phyloP scores from a whole-genome alignment of 768 basidiomycete genomes.

The Kwoniella europaea region DNA sequence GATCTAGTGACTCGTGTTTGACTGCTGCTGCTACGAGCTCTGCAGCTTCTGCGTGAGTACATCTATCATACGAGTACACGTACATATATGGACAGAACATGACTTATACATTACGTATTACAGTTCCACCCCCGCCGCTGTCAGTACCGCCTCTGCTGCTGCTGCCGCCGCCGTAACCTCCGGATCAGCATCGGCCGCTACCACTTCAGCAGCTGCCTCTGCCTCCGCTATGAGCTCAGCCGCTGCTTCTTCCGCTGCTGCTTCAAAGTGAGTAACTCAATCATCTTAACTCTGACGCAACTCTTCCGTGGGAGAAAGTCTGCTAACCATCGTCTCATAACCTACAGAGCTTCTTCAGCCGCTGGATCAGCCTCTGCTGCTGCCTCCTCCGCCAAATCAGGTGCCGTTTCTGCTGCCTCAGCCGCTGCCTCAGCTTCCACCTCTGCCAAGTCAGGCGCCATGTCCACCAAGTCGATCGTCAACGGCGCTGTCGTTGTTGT shows the following conservation, averaged over 20 bases:
- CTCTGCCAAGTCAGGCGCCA: constrained; percentile 16
- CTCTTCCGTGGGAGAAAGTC: no score
- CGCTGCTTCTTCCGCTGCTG: constrained; percentile 4
- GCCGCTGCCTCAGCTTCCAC: constrained; percentile 32
- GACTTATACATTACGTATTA: no score
- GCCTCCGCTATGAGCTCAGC: constrained; percentile 9
- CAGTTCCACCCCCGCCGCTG: constrained; percentile 33
- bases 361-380: constrained; percentile 19
- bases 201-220: constrained; percentile 14
- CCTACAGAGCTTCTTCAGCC: constrained; percentile 27
- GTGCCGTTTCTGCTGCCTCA: constrained; percentile 22
- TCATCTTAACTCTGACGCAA: no score
- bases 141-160: constrained; percentile 27
- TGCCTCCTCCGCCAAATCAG: constrained; percentile 7
- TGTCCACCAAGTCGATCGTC: constrained; percentile 18
- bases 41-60: constrained; percentile 25
- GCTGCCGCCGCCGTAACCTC: no score
- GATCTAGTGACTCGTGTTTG: constrained; percentile 24
- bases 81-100: no score
- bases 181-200: not conserved
- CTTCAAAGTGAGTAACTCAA: constrained; percentile 26
- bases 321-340: no score
- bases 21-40: constrained; percentile 17
- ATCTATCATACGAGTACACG: no score
- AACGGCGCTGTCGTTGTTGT: constrained; percentile 39